Percentiles rank a stretch among this genome's conserved stretches.
Evolutionary conservation across 176 grass and related monocot genomes (phyloP).

Genomic region (Oryza glaberrima): DNA sequence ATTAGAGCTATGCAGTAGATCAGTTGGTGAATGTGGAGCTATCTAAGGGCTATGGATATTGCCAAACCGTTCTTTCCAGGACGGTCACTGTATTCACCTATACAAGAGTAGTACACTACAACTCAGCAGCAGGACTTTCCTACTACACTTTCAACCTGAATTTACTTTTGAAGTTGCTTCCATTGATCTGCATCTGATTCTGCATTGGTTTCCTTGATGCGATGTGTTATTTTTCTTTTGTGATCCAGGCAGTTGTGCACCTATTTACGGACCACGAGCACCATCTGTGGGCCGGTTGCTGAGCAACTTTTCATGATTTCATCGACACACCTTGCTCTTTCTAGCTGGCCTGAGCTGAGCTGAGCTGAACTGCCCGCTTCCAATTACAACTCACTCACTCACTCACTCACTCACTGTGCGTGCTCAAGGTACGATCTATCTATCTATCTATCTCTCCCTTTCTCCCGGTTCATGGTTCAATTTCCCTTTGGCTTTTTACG

Average conservation of each 20-base stretch:
- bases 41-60: background rate
- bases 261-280: slow-evolving; percentile 23
- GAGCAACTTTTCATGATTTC: slow-evolving; percentile 41
- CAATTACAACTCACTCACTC: background rate
- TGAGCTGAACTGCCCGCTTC: slow-evolving; percentile 29
- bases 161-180: background rate
- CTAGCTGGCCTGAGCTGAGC: slow-evolving; percentile 43
- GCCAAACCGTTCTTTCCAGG: background rate
- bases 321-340: slow-evolving; percentile 45
- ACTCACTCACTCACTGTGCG: background rate
- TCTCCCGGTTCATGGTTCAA: background rate
- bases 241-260: slow-evolving; percentile 14
- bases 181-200: background rate
- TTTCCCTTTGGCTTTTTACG: slow-evolving; percentile 36
- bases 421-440: background rate
- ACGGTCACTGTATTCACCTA: background rate
- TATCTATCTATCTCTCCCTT: slow-evolving; percentile 1
- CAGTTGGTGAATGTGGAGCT: background rate
- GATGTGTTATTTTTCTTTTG: background rate
- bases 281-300: slow-evolving; percentile 19
- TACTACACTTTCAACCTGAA: background rate
- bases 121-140: background rate
- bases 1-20: background rate
- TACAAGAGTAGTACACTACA: background rate
- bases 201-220: slow-evolving; percentile 4